Conservation (phyloP, 2,329 filamentous ascomycete species). For the Fusarium mangiferae region DNA sequence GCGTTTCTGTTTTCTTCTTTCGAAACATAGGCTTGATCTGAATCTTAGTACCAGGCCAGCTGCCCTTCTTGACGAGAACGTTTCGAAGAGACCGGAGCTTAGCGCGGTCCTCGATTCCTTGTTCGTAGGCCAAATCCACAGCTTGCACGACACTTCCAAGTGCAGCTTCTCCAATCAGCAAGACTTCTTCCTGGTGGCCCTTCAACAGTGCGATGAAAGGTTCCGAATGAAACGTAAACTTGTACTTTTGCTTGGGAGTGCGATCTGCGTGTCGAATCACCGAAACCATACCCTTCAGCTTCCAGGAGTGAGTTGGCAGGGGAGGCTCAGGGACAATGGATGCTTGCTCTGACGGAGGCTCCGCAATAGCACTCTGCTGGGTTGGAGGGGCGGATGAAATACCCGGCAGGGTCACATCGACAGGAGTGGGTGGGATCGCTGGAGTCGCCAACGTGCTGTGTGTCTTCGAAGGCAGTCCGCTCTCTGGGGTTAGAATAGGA, state of each 20-base stretch:
- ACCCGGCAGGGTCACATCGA: conserved; percentile 44
- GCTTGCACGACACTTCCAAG: conserved; percentile 89
- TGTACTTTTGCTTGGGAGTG: conserved; percentile 99
- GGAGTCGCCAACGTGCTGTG: conserved; percentile 52
- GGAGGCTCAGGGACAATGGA: conserved; percentile 68
- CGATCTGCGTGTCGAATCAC: conserved; percentile 97
- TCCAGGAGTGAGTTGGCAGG: conserved; percentile 92
- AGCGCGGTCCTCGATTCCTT: conserved; percentile 82
- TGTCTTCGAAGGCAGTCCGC: conserved; percentile 45
- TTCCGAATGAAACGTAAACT: conserved; percentile 97
- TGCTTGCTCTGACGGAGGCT: conserved; percentile 42
- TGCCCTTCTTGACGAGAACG: conserved; percentile 90
- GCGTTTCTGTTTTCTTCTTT: conserved; percentile 78
- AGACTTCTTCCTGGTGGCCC: conserved; percentile 94
- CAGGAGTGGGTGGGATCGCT: conserved; percentile 47
- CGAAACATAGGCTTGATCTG: conserved; percentile 99
- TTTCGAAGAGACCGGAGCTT: conserved; percentile 90
- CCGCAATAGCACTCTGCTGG: conserved; percentile 48
- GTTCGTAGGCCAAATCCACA: conserved; percentile 80
- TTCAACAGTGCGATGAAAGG: conserved; percentile 95
- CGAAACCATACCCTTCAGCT: conserved; percentile 95
- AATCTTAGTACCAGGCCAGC: conserved; percentile 95
- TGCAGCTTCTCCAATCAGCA: conserved; percentile 91
- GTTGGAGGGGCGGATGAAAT: conserved; percentile 46
- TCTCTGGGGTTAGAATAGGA: conserved; percentile 47